Evolutionary conservation across 2,329 filamentous ascomycete species (phyloP), one percentile per base, ranked within the genome.

Genomic region (Neophaeococcomyces aloes): DNA sequence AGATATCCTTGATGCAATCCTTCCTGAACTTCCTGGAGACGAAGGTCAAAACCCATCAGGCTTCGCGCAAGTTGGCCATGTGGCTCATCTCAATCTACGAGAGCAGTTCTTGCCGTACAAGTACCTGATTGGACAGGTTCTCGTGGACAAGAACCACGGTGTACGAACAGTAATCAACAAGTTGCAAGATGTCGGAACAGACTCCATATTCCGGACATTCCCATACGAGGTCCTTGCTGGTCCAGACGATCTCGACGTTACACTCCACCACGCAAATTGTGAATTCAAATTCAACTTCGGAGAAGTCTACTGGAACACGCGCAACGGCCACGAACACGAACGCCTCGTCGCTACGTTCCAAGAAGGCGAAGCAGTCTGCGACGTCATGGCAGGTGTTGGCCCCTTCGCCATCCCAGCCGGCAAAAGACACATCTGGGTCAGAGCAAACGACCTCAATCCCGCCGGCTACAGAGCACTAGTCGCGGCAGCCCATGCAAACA

Each of bases 301-400:
- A 49, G 93, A 93, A 55, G 91, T 98, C 3, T 98, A 98, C 71
- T 98, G 89, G 89, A 98, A 98, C 65, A 87, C 80, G 57, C 80
- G 89, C 53, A 76, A 98, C 11, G 82, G 93, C 57, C 84, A 79
- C 1, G 91, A 98, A 64, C 91, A 98, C 64, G 78, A 81, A 51
- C 75, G 91, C 2, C 69, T 96, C 13, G 78, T 89, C 47, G 68
- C 74, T 41, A 66, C 81, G 43, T 95, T 96, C 68, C 68, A 77
- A 44, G 78, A 83, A 5, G 88, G 91, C 30, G 84, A 96, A 58
- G 87, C 87, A 3, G 84, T 96, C 1, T 91, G 83, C 66, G 91
- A 98, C 63, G 83, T 95, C 52, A 98, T 96, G 89, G 89, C 88
- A 1, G 91, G 91, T 33, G 88, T 98, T 38, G 91, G 91, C 0